A percentile compares a stretch with the other conserved stretches of the same genome.
These are phyloP conservation scores for Bromus sterilis DNA, from an alignment of 176 grass and related monocot genomes.

Conservation along the genomic window DNA sequence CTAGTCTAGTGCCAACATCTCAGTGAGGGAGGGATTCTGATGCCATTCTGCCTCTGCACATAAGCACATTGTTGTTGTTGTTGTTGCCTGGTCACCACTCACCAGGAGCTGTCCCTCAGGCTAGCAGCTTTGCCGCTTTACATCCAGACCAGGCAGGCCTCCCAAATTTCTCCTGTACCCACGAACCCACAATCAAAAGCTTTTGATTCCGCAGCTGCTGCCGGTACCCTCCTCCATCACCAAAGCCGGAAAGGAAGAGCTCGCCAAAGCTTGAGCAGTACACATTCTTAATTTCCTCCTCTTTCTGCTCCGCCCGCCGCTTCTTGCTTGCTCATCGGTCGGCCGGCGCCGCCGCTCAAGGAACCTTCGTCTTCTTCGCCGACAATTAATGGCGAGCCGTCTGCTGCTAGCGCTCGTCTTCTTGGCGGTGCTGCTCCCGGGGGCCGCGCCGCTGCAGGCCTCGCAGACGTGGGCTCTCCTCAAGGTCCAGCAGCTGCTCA, in stretches of 20 bases:
- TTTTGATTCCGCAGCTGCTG: not conserved
- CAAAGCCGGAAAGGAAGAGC: not conserved
- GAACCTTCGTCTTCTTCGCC: not conserved
- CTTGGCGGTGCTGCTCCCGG: slow-evolving; percentile 14
- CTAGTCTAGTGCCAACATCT: too few relatives aligned
- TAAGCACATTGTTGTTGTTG: not conserved
- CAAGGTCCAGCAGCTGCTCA: slow-evolving; percentile 70
- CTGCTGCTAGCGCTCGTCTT: not conserved
- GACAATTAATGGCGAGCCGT: slow-evolving; percentile 25
- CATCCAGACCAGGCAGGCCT: slow-evolving; percentile 7
- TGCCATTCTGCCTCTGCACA: not conserved
- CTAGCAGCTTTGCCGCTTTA: slow-evolving; percentile 10
- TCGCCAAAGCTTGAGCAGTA: not conserved
- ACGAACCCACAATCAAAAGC: not conserved
- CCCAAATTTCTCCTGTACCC: not conserved
- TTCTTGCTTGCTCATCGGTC: not conserved
- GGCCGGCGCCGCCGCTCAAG: not conserved
- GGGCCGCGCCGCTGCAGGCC: slow-evolving; percentile 36
- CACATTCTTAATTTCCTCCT: not conserved
- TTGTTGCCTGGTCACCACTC: not conserved
- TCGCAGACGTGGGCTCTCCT: slow-evolving; percentile 81
- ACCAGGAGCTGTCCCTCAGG: not conserved
- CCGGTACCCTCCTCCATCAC: not conserved
- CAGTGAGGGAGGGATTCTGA: not conserved
- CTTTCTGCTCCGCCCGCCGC: not conserved